These are phyloP conservation scores for Cucurbita ficifolia DNA, from an alignment of 306 rosid genomes.

Conservation along the genomic window DNA sequence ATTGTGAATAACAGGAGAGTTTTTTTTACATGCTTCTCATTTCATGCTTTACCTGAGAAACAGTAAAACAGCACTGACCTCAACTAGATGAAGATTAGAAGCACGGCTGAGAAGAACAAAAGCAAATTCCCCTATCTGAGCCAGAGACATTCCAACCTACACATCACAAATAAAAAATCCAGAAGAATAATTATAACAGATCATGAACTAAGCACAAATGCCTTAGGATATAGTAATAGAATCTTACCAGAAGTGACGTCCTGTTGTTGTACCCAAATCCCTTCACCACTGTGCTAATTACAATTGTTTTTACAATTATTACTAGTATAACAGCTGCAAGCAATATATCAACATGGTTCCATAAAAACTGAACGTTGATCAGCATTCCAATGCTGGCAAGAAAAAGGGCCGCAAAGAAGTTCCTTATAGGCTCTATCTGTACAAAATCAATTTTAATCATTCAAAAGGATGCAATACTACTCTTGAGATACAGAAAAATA, in stretches of 20 bases:
- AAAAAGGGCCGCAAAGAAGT: slow-evolving; percentile 90
- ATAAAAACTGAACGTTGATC: slow-evolving; percentile 93
- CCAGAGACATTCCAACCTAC: slow-evolving; percentile 96
- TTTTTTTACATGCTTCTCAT: background rate
- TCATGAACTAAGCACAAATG: background rate
- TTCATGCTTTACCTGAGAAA: background rate
- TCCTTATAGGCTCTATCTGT: slow-evolving; percentile 97
- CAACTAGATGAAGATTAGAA: slow-evolving; percentile 89
- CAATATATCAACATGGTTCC: slow-evolving; percentile 94
- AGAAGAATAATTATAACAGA: background rate
- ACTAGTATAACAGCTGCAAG: slow-evolving; percentile 92
- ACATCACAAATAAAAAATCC: slow-evolving; percentile 28
- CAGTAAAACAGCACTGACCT: slow-evolving; percentile 35
- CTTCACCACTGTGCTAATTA: slow-evolving; percentile 71
- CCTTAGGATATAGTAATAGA: background rate
- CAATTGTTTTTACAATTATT: slow-evolving; percentile 64
- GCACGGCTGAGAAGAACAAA: slow-evolving; percentile 99
- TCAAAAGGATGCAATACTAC: background rate
- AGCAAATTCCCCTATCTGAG: slow-evolving; percentile 95
- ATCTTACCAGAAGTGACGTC: slow-evolving; percentile 83
- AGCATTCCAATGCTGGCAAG: slow-evolving; percentile 99
- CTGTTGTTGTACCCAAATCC: slow-evolving; percentile 91
- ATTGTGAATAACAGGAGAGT: background rate
- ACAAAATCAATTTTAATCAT: background rate
- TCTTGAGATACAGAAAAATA: background rate